phyloP scores from a whole-genome alignment of 257 asterid genomes.

The Nicotiana paniculata region DNA sequence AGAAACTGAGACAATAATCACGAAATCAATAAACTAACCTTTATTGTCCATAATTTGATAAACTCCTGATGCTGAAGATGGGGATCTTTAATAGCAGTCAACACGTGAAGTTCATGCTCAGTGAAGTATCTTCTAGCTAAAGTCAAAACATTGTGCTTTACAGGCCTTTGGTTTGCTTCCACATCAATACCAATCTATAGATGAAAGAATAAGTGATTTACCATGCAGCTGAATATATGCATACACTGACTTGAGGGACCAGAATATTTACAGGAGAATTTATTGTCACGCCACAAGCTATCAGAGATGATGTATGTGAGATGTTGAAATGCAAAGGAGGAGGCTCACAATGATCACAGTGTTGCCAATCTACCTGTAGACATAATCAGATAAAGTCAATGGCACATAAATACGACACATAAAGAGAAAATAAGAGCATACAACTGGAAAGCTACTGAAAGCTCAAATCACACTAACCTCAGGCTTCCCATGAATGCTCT shows the following conservation, averaged over 20 bases:
- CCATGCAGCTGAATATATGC: background rate
- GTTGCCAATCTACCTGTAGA: slow-evolving; percentile 65
- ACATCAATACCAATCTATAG: slow-evolving; percentile 81
- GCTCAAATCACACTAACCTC: slow-evolving; percentile 39
- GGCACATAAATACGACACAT: background rate
- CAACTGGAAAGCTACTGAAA: background rate
- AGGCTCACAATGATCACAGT: slow-evolving; percentile 30
- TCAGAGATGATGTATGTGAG: slow-evolving; percentile 79
- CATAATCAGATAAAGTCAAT: background rate
- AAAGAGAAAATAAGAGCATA: background rate
- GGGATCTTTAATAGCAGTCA: slow-evolving; percentile 55
- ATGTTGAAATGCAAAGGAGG: slow-evolving; percentile 75
- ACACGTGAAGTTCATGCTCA: slow-evolving; percentile 39
- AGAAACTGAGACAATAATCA: background rate
- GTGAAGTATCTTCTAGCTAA: slow-evolving; percentile 75
- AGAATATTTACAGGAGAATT: slow-evolving; percentile 58
- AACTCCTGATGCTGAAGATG: slow-evolving; percentile 67
- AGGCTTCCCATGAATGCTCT: slow-evolving; percentile 76
- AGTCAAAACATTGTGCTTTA: slow-evolving; percentile 48
- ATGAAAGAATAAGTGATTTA: background rate
- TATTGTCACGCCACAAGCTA: slow-evolving; percentile 72
- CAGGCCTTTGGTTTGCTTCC: slow-evolving; percentile 61
- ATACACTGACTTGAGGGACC: background rate
- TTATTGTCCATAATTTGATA: slow-evolving; percentile 85
- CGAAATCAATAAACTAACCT: slow-evolving; percentile 37